Evolutionary conservation across 345 rosid genomes (phyloP).

Genomic region (Brassica carinata): DNA sequence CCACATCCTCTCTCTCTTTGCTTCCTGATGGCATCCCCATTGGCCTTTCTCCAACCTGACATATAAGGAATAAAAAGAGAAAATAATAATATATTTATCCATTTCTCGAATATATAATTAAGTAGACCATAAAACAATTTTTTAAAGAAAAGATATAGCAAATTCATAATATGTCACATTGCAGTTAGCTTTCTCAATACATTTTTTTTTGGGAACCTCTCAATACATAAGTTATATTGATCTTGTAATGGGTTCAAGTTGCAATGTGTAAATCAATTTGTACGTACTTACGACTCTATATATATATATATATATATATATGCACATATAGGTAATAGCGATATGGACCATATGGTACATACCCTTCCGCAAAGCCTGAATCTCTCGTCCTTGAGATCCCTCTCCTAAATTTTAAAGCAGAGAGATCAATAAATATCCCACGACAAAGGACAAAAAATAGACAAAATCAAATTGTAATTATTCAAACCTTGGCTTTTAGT

Average conservation of each 20-base stretch:
- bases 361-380: slow-evolving; percentile 48
- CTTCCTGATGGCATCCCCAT: slow-evolving; percentile 1
- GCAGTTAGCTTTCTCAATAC: background rate
- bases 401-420: slow-evolving; percentile 46
- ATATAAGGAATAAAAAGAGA: background rate
- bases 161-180: background rate
- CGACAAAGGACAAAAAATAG: background rate
- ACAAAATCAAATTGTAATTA: background rate
- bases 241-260: slow-evolving; percentile 15
- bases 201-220: background rate
- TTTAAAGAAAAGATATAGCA: background rate
- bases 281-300: background rate
- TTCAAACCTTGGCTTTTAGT: slow-evolving; percentile 50
- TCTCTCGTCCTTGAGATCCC: slow-evolving; percentile 51
- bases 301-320: background rate
- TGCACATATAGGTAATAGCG: background rate
- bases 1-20: slow-evolving; percentile 43
- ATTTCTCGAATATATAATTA: background rate
- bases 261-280: background rate
- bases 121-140: background rate
- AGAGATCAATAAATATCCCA: background rate
- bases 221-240: background rate
- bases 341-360: slow-evolving; percentile 19
- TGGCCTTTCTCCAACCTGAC: slow-evolving; percentile 4
- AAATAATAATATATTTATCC: too few species aligned